These are phyloP conservation scores for Fraxinus anomala DNA, from an alignment of 257 asterid species.

Conservation along the genomic window DNA sequence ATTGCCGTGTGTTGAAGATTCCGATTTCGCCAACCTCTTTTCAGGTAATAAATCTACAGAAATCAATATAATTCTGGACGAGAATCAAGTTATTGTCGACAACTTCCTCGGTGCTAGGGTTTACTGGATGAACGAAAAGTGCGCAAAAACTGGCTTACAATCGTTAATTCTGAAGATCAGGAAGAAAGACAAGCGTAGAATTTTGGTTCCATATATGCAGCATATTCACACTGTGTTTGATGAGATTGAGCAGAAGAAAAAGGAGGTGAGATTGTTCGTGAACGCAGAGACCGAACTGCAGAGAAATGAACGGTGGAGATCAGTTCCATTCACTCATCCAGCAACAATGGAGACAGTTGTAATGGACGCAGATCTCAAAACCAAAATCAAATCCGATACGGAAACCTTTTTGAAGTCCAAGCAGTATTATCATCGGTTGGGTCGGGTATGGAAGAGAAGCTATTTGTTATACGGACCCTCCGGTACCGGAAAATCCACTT, in stretches of 20 bases:
- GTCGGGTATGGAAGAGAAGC: slow-evolving; percentile 93
- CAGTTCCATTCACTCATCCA: slow-evolving; percentile 74
- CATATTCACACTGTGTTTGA: slow-evolving; percentile 64
- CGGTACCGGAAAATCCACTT: slow-evolving; percentile 89
- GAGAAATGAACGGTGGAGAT: slow-evolving; percentile 74
- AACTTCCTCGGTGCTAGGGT: slow-evolving; percentile 74
- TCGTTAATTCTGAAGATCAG: slow-evolving; percentile 63
- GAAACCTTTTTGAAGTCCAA: slow-evolving; percentile 69
- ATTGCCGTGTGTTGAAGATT: slow-evolving; percentile 67
- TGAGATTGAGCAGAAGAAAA: slow-evolving; percentile 68
- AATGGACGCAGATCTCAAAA: slow-evolving; percentile 86
- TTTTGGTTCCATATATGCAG: slow-evolving; percentile 69
- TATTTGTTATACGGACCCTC: slow-evolving; percentile 75
- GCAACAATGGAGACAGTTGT: slow-evolving; percentile 80
- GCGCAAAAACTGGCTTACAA: slow-evolving; percentile 32
- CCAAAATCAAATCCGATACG: slow-evolving; percentile 68
- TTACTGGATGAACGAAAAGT: slow-evolving; percentile 55
- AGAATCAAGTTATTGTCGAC: slow-evolving; percentile 57
- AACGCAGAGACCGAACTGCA: slow-evolving; percentile 53
- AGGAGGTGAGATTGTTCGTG: slow-evolving; percentile 63
- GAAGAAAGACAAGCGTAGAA: slow-evolving; percentile 68
- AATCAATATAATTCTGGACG: slow-evolving; percentile 63
- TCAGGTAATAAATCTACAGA: slow-evolving; percentile 65
- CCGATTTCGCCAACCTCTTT: slow-evolving; percentile 81
- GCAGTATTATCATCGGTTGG: slow-evolving; percentile 78